Evolutionary conservation across 2,329 filamentous ascomycete genomes (phyloP), one percentile per base, ranked within the genome.

Genomic region (Penicillium polonicum): DNA sequence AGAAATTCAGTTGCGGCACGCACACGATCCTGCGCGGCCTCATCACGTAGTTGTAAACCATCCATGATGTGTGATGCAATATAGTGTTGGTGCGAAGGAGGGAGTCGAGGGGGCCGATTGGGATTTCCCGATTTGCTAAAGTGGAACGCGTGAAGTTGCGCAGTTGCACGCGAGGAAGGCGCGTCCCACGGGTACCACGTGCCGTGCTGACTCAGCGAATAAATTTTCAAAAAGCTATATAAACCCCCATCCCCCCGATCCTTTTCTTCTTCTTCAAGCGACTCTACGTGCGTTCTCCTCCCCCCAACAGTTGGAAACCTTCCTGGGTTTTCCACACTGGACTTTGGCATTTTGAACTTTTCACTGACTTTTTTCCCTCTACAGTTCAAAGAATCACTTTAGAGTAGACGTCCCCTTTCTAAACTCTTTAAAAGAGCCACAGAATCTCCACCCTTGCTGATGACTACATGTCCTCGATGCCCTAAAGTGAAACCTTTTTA

Each of bases 401-500:
- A 92, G 92, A 96, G 91, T 92, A 88, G 84, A 90, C 87, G 87
- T 92, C 72, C 89, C 84, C 83, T 84, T 87, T 91, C 90, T 94
- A 88, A 91, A 87, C 88, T 93, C 85, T 86, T 86, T 84, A 92
- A 85, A 89, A 83, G 83, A 96, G 92, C 90, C 85, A 91, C 89
- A 93, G 88, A 91, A 81, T 82, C 85, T 86, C 86, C 85, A 93
- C 87, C 89, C 90, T 91, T 90, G 90, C 89, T 90, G 91, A 95
- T 94, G 91, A 95, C 78, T 79, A 64, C 71, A 90, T 85, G 88
- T 90, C 90, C 89, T 90, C 90, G 86, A 83, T 83, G 80, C 88
- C 88, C 87, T 85, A 90, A 89, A 92, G 90, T 94, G 90, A 92
- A 88, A 78, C 83, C 82, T 79, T 79, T 80, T 83, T 74, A 78